Evolutionary conservation across 2,329 filamentous ascomycete species (phyloP), one percentile per base, ranked within the genome.

Genomic region (Trichothecium sympodiale): DNA sequence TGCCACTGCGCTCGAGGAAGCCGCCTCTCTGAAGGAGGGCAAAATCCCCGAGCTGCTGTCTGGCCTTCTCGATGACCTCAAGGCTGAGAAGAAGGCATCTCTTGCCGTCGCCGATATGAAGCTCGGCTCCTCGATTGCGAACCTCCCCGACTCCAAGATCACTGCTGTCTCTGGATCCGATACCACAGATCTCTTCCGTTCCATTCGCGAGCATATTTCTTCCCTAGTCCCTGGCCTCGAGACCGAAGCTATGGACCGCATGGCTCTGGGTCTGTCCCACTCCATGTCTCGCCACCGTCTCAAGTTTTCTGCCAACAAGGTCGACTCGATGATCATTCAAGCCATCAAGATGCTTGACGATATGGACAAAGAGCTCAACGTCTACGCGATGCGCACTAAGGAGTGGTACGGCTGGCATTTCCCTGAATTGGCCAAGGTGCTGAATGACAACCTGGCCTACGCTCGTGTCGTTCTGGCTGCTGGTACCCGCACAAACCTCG

Each of bases 381-480:
- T 85, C 50, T 96, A 95, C 56, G 89, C 91, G 45, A 98, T 98
- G 91, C 76, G 91, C 60, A 87, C 95, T 43, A 96, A 96, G 77
- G 91, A 98, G 63, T 98, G 91, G 91, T 98, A 98, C 58, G 91
- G 91, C 53, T 98, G 91, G 91, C 91, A 96, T 64, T 98, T 96
- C 69, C 91, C 91, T 29, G 91, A 98, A 68, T 79, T 98, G 73
- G 88, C 85, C 54, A 89, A 88, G 65, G 94, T 96, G 54, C 73
- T 95, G 48, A 93, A 93, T 61, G 91, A 98, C 71, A 98, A 98
- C 64, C 67, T 94, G 43, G 88, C 88, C 45, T 98, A 94, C 58
- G 80, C 88, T 41, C 81, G 80, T 47, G 80, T 98, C 39, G 86
- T 98, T 39, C 65, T 94, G 34, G 75, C 80, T 45, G 84, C 94